Base-by-base conservation (phyloP, 352 stramenopile species). In the Phytophthora pistaciae region DNA sequence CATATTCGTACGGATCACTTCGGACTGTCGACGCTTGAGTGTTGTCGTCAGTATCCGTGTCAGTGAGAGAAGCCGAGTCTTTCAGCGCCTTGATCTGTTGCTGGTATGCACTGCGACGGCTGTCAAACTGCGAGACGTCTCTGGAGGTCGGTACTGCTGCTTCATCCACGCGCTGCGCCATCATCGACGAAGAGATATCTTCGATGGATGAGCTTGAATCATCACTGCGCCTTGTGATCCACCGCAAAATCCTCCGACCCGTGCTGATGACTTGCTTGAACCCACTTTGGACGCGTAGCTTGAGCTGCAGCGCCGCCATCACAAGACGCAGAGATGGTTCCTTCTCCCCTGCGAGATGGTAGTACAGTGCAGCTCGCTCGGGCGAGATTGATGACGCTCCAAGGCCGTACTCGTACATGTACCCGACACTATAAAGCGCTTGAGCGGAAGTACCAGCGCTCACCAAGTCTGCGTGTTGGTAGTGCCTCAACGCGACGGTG, bases 391-490 rank as follows among this genome's bases (percentile, higher is more conserved):
- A 42, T 29, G 53, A 48, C 14, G 74, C 62, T 14, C 65, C 74
- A 36, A 71, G 36, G 3, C 84, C 91, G 29, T 90, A 70, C 55
- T 98, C 88, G 75, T 97, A 78, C 91, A 98, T 97, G 60, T 90
- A 92, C 1, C 85, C 94, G 18, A 97, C 72, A 54, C 79, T 96
- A 73, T 88, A 98, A 5, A 94, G 60, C 23, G 93, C 94, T 56
- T 81, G 78, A 4, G 79, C 75, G 46, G 86, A 72, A 29, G 63
- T 66, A 8, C 77, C 69, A 25, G 88, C 77, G n/a, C 81, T 87
- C 18, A 83, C 25, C 1, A 77, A 60, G 18, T 83, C 64, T 21
- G 83, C 77, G 4, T 74, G 64, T 23, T 85, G 63, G 68, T 97
- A 98, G 18, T 90, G 72, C 3, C 55, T 20, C 53, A 91, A 72